Percentiles rank a stretch among this genome's conserved stretches.
These are phyloP conservation scores for Rubia tinctorum DNA, from an alignment of 305 asterid genomes.

Conservation along the genomic window DNA sequence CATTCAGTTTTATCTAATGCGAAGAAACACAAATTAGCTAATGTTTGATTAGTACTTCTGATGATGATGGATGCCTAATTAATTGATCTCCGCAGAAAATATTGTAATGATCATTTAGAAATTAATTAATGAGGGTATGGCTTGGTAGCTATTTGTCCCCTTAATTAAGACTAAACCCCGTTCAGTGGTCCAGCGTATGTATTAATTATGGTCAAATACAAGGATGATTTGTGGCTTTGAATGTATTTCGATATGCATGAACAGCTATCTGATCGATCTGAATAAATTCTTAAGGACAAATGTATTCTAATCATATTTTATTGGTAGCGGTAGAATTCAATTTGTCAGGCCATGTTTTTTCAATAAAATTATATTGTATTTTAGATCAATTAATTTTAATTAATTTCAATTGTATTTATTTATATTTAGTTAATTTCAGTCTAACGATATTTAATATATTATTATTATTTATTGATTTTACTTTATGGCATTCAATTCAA, in stretches of 20 bases:
- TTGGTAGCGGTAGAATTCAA: too few species aligned
- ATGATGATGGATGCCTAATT: constrained; percentile 3
- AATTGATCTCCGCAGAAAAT: not conserved
- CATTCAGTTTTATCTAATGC: not conserved
- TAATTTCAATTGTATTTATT: too few species aligned
- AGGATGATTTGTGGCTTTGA: not conserved
- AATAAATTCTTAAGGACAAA: too few species aligned
- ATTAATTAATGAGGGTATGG: constrained; percentile 3
- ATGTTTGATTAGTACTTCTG: not conserved
- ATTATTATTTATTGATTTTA: too few species aligned
- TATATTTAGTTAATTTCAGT: too few species aligned
- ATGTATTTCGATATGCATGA: not conserved
- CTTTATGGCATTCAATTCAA: too few species aligned
- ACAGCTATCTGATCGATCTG: too few species aligned
- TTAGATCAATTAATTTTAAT: too few species aligned
- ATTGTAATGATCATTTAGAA: not conserved
- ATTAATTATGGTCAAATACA: not conserved
- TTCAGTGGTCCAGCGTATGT: constrained; percentile 21
- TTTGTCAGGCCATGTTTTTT: too few species aligned
- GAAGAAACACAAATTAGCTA: not conserved
- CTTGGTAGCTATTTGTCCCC: constrained; percentile 7
- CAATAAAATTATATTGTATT: too few species aligned
- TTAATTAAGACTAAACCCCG: constrained; percentile 4
- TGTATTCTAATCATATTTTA: too few species aligned
- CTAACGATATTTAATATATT: too few species aligned